phyloP scores from a whole-genome alignment of 805 yeast species.

The Saccharomycopsis sp. region DNA sequence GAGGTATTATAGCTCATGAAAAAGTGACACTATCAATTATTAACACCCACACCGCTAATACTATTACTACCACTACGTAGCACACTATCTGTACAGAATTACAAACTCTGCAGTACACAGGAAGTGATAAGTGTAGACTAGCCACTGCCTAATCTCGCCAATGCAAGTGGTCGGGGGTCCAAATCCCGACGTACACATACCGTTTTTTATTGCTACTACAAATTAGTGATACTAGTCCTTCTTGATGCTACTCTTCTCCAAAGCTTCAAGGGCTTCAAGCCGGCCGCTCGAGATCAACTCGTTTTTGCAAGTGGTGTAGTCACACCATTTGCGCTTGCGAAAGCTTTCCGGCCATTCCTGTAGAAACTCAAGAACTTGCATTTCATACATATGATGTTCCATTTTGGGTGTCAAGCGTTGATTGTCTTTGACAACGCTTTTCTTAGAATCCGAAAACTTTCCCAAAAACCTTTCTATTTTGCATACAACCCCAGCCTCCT shows the following conservation, averaged over 20 bases:
- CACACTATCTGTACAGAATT: too few species aligned
- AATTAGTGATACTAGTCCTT: slow-evolving; percentile 19
- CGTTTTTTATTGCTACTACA: too few species aligned
- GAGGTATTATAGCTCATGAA: too few species aligned
- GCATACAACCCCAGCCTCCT: slow-evolving; percentile 90
- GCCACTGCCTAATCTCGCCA: too few species aligned
- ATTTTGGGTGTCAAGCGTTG: slow-evolving; percentile 47
- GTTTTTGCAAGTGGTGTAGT: slow-evolving; percentile 56
- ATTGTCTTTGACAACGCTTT: background rate
- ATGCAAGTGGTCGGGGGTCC: too few species aligned
- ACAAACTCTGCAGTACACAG: too few species aligned
- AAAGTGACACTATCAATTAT: too few species aligned
- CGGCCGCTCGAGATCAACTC: slow-evolving; percentile 52
- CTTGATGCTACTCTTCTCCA: slow-evolving; percentile 46
- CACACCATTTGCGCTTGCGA: slow-evolving; percentile 72
- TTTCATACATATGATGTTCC: slow-evolving; percentile 85
- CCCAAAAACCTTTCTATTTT: slow-evolving; percentile 50
- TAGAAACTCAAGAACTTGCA: slow-evolving; percentile 50
- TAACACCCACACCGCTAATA: too few species aligned
- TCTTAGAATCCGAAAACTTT: slow-evolving; percentile 47
- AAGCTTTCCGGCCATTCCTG: slow-evolving; percentile 71
- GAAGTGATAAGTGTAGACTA: too few species aligned
- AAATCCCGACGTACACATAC: too few species aligned
- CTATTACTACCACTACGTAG: too few species aligned
- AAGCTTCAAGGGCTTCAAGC: slow-evolving; percentile 60